Base-by-base conservation (phyloP, 306 rosid species). In the Quercus mongolica region DNA sequence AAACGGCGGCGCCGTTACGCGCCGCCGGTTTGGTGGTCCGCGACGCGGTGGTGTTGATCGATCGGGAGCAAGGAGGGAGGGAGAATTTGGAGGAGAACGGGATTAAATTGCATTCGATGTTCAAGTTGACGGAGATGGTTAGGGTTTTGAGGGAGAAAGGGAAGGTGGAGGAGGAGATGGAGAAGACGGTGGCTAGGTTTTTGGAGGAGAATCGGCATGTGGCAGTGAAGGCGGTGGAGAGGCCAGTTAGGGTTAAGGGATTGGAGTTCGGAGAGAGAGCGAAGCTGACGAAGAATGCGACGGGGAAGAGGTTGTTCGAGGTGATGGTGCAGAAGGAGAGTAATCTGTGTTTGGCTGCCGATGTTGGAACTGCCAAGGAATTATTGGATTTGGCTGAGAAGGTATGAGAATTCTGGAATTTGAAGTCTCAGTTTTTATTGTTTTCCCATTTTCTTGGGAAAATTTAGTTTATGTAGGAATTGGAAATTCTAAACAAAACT, bases 31-130 rank as follows among this genome's bases (percentile, higher is more conserved):
- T 94, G 76, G 87, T 83, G 80, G 93, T 94, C 19, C 79, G 76
- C 15, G 98, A 94, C 49, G 95, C 95, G 13, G 94, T 94, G 30
- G 97, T 94, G 9, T 71, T 94, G 89, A 91, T 94, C 2, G 98
- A 92, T 64, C 88, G 97, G 61, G 97, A 92, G 81, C 97, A 94
- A 71, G 97, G 98, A 0, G 98, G 95, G 51, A 83, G 91, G 76
- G 97, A 94, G 84, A 94, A 92, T 83, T 83, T 94, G 84, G 90
- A 85, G 88, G 87, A 87, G 81, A 91, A 84, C 52, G 97, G 92
- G 69, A 91, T 94, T 80, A 82, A 76, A 54, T 59, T 94, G 44
- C 97, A 91, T 69, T 79, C 97, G 4, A 59, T 92, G 69, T 81
- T 92, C 35, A 89, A 84, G 76, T 68, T 94, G 82, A 84, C 86